A percentile compares a stretch with the other conserved stretches of the same genome.
These are phyloP conservation scores for Phragmites australis DNA, from an alignment of 176 grass and related monocot species.

Conservation along the genomic window DNA sequence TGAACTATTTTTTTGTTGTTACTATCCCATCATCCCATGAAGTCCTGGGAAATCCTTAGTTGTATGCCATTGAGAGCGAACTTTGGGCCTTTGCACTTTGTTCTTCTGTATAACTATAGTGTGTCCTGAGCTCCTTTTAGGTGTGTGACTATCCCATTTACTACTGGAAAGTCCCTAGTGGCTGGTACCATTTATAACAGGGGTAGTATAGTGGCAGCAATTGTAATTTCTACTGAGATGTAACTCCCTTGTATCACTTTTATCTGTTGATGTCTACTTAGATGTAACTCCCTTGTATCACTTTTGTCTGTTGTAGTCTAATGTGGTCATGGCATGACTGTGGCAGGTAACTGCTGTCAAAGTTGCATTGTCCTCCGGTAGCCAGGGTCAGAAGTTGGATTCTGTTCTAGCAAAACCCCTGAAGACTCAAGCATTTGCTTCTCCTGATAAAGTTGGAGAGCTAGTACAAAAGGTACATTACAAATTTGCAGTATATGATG, in stretches of 20 bases:
- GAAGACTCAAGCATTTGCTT: constrained; percentile 93
- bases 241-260: neutral
- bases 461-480: constrained; percentile 82
- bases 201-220: neutral
- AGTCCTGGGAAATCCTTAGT: neutral
- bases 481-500: neutral
- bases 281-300: neutral
- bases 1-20: neutral
- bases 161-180: neutral
- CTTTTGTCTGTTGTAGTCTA: constrained; percentile 9
- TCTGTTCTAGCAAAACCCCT: constrained; percentile 89
- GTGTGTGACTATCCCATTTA: neutral
- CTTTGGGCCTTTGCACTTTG: neutral
- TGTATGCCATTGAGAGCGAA: neutral
- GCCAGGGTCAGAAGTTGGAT: constrained; percentile 85
- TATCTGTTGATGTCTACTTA: constrained; percentile 12
- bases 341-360: constrained; percentile 87
- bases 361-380: constrained; percentile 80
- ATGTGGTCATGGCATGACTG: constrained; percentile 22
- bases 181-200: neutral
- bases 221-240: neutral
- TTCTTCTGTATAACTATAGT: neutral
- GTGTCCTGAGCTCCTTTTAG: neutral
- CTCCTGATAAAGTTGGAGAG: constrained; percentile 92
- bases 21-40: neutral